phyloP scores from a whole-genome alignment of 495 filamentous ascomycete genomes.

The Neurospora sp. region DNA sequence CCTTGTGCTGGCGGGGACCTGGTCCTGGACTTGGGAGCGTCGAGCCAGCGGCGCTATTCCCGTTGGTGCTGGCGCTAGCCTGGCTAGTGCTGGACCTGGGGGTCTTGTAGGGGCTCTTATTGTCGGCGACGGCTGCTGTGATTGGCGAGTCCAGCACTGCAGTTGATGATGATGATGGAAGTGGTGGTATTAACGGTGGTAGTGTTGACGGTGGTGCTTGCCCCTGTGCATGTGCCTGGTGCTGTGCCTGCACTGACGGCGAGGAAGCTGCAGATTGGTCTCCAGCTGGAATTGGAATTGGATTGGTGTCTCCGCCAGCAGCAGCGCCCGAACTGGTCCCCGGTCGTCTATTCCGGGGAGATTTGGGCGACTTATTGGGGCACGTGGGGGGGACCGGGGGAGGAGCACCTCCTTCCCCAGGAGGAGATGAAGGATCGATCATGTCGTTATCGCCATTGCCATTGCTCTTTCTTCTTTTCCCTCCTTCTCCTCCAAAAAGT shows the following conservation, averaged over 20 bases:
- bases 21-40: background rate
- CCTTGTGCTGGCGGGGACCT: constrained; percentile 20
- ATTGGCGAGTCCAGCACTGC: background rate
- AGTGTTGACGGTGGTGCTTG: too few species aligned
- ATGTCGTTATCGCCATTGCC: constrained; percentile 1
- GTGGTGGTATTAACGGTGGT: background rate
- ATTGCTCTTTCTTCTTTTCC: constrained; percentile 8
- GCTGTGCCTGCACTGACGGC: too few species aligned
- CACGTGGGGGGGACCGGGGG: background rate
- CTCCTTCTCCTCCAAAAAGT: constrained; percentile 25
- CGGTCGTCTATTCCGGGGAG: background rate
- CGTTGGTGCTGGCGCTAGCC: background rate
- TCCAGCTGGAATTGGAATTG: too few species aligned
- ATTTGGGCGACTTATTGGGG: constrained; percentile 8
- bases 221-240: too few species aligned
- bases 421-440: constrained; percentile 3
- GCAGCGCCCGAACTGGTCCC: constrained; percentile 25
- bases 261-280: too few species aligned
- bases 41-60: background rate
- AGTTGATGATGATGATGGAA: background rate
- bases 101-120: background rate
- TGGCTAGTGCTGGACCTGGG: background rate
- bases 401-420: background rate
- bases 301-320: background rate
- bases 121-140: background rate